A percentile compares a stretch with the other conserved stretches of the same genome.
Conservation (phyloP, 371 early-diverging fungal species). For the Actinomucor elegans region DNA sequence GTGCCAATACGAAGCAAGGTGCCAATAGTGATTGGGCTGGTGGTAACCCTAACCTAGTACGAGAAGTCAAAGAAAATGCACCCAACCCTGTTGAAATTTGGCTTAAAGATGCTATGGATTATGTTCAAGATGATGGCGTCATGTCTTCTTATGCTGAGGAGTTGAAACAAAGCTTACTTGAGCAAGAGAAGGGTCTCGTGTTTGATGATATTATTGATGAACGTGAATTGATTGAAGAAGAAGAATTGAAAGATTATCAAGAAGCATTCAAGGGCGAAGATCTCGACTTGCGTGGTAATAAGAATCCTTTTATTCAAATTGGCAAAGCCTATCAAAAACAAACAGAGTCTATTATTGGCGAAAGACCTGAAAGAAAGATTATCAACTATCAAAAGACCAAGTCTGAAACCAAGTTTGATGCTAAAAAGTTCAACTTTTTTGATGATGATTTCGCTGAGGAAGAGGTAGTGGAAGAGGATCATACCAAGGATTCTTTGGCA, state of each 20-base stretch:
- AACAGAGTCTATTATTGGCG: slow-evolving; percentile 10
- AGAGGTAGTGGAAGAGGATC: neutral
- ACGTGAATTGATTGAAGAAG: slow-evolving; percentile 54
- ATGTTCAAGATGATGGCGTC: slow-evolving; percentile 8
- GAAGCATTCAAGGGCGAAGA: slow-evolving; percentile 48
- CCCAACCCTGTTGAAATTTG: slow-evolving; percentile 45
- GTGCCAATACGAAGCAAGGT: neutral
- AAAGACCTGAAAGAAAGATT: slow-evolving; percentile 19
- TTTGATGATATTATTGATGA: slow-evolving; percentile 45
- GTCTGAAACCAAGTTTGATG: neutral
- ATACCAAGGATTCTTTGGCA: slow-evolving; percentile 26
- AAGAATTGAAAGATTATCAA: slow-evolving; percentile 46
- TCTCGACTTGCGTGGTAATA: slow-evolving; percentile 24
- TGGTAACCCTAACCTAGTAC: slow-evolving; percentile 30
- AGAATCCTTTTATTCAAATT: slow-evolving; percentile 36
- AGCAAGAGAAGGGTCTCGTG: slow-evolving; percentile 30
- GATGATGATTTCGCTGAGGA: slow-evolving; percentile 22
- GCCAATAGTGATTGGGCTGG: slow-evolving; percentile 19
- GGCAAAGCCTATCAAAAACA: slow-evolving; percentile 27
- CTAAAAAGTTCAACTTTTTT: slow-evolving; percentile 30
- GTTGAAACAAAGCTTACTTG: slow-evolving; percentile 28
- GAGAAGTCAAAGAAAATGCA: slow-evolving; percentile 7
- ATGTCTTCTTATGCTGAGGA: slow-evolving; percentile 18
- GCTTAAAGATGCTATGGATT: slow-evolving; percentile 47
- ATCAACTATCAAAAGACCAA: slow-evolving; percentile 41